A percentile compares a stretch with the other conserved stretches of the same genome.
phyloP scores from a whole-genome alignment of 768 basidiomycete genomes.

The Pleurotus eryngii region DNA sequence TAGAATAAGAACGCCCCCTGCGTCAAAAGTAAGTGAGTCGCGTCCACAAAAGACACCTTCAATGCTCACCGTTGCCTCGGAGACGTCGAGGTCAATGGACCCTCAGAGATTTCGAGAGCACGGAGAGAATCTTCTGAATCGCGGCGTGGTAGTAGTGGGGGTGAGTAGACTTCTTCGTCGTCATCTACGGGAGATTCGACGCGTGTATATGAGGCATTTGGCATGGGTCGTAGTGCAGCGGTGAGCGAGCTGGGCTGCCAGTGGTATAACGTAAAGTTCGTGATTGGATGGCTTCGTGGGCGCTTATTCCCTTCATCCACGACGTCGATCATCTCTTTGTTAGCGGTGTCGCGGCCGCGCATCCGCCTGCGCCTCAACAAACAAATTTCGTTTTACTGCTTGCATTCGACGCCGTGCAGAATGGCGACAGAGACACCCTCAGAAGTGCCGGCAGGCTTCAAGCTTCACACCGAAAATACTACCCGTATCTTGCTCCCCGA shows the following conservation, averaged over 20 bases:
- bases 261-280: no score
- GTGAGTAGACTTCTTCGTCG: slow-evolving; percentile 21
- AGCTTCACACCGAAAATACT: slow-evolving; percentile 77
- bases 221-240: not conserved
- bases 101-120: slow-evolving; percentile 74
- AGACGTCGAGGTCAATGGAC: slow-evolving; percentile 36
- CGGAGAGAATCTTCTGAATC: slow-evolving; percentile 65
- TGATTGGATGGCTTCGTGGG: not conserved
- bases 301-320: not conserved
- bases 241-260: no score
- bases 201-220: slow-evolving; percentile 2
- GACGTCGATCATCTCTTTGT: not conserved
- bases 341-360: not conserved
- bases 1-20: slow-evolving; percentile 61
- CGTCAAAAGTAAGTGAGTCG: slow-evolving; percentile 8
- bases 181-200: slow-evolving; percentile 34
- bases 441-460: slow-evolving; percentile 68
- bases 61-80: slow-evolving; percentile 32
- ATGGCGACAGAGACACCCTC: slow-evolving; percentile 26
- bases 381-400: not conserved
- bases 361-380: not conserved
- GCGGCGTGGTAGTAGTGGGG: slow-evolving; percentile 31
- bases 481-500: slow-evolving; percentile 72
- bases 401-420: not conserved
- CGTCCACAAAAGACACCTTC: not conserved